Base-by-base conservation (phyloP, 2,329 filamentous ascomycete genomes). In the Pseudopyricularia cyperi region DNA sequence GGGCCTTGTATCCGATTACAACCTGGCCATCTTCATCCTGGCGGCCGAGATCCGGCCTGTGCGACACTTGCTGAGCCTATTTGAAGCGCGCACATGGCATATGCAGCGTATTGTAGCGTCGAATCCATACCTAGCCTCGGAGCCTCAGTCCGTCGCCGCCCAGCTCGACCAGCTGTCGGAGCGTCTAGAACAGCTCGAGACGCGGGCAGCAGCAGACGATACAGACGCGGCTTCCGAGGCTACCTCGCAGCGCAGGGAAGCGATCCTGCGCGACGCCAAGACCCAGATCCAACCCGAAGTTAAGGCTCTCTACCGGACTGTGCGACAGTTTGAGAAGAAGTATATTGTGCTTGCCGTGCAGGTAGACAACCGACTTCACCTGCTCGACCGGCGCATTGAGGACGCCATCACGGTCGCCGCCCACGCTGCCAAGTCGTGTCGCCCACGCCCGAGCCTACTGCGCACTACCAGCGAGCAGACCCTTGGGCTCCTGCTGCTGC, bases 321-420 rank as follows among this genome's bases (percentile, higher is more conserved):
- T 97, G 46, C 79, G 91, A 19, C 82, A 89, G 34, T 95, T 95
- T 60, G 91, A 97, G 69, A 96, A 95, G 69, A 87, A 89, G 60
- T 82, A 85, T 4, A 84, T 84, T 0, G 72, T 90, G 7, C 77
- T 89, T 28, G 77, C 86, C 9, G 75, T 85, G 52, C 84, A 91
- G 61, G 87, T 83, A 3, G 89, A 95, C 57, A 77, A 82, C 8
- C 79, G 85, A 24, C 78, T 96, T 53, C 76, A 80, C 39, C 77
- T 81, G 19, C 71, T 95, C 4, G 86, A 95, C 57, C 71, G 73
- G 1, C 76, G 85, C 34, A 66, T 94, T 14, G 80, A 83, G 55
- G 89, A 95, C 60, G 84, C 88, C 4, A 76, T 95, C 46, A 79
- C 86, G 1, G 71, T 96, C n/a, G 87, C 88, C 3, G 85, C 86